A percentile compares a stretch with the other conserved stretches of the same genome.
Conservation (phyloP, 2,329 filamentous ascomycete species). For the Penicillium glabrum region DNA sequence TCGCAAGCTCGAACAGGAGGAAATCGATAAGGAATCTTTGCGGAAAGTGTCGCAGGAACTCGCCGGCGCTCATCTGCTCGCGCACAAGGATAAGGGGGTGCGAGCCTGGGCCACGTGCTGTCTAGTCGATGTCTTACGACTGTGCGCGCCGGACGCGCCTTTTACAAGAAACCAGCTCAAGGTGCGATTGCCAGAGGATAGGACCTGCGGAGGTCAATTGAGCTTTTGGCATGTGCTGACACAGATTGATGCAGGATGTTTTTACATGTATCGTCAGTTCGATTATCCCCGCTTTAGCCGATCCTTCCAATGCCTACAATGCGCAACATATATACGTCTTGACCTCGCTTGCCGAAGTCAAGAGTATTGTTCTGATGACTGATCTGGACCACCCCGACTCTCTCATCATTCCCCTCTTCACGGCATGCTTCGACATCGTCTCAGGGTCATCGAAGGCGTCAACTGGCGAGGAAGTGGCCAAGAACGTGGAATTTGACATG, state of each 20-base stretch:
- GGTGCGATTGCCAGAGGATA: constrained; percentile 51
- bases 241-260: constrained; percentile 66
- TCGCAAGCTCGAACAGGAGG: constrained; percentile 81
- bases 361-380: constrained; percentile 88
- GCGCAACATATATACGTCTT: constrained; percentile 90
- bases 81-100: constrained; percentile 91
- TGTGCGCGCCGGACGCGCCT: constrained; percentile 92
- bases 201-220: neutral
- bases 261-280: constrained; percentile 84
- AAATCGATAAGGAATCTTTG: constrained; percentile 78
- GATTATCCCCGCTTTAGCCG: constrained; percentile 79
- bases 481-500: constrained; percentile 92
- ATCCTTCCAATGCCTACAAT: constrained; percentile 87
- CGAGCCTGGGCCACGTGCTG: constrained; percentile 86
- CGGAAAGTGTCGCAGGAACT: constrained; percentile 81
- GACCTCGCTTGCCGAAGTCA: constrained; percentile 83
- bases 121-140: constrained; percentile 85
- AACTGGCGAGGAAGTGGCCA: constrained; percentile 78
- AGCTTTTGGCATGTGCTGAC: constrained; percentile 1
- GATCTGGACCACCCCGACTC: constrained; percentile 81
- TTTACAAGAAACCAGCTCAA: constrained; percentile 89
- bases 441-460: constrained; percentile 73
- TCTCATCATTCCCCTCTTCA: constrained; percentile 79
- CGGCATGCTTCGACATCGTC: constrained; percentile 86
- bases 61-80: constrained; percentile 75